Conservation (phyloP, 345 rosid genomes). For the Moricandia arvensis region DNA sequence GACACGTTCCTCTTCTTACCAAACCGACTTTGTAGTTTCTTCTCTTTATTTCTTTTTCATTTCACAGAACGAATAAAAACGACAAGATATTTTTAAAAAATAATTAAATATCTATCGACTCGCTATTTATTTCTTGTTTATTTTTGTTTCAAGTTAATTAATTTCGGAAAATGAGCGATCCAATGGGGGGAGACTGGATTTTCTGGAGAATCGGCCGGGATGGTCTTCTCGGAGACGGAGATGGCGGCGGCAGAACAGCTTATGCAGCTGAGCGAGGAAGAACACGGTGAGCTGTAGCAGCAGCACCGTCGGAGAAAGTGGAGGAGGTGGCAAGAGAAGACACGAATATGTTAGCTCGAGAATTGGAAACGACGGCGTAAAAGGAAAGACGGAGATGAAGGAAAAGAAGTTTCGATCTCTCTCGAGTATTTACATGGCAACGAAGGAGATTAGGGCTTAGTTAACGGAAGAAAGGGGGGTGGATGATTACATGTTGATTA, state of each 20-base stretch:
- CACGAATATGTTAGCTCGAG: conserved; percentile 33
- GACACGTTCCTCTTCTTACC: conserved; percentile 39
- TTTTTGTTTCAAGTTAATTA: background rate
- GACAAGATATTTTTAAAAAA: conserved; percentile 1
- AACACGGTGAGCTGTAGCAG: conserved; percentile 38
- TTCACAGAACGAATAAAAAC: conserved; percentile 16
- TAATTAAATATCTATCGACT: background rate
- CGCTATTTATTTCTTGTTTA: background rate
- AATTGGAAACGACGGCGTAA: conserved; percentile 23
- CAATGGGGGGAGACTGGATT: conserved; percentile 28
- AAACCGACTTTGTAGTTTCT: conserved; percentile 38
- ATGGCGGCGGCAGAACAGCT: conserved; percentile 40
- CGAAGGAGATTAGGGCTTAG: conserved; percentile 28
- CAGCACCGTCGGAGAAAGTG: conserved; percentile 17
- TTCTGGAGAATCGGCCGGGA: conserved; percentile 20
- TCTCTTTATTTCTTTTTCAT: background rate
- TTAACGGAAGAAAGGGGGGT: background rate
- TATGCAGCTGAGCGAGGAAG: conserved; percentile 41
- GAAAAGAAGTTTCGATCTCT: conserved; percentile 38
- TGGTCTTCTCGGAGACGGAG: conserved; percentile 31
- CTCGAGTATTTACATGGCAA: conserved; percentile 33
- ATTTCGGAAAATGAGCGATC: conserved; percentile 13
- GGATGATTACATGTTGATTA: conserved; percentile 9
- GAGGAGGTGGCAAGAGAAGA: conserved; percentile 19
- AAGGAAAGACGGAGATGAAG: conserved; percentile 13